Conservation (phyloP, 768 basidiomycete genomes). For the Pisolithus sp. region DNA sequence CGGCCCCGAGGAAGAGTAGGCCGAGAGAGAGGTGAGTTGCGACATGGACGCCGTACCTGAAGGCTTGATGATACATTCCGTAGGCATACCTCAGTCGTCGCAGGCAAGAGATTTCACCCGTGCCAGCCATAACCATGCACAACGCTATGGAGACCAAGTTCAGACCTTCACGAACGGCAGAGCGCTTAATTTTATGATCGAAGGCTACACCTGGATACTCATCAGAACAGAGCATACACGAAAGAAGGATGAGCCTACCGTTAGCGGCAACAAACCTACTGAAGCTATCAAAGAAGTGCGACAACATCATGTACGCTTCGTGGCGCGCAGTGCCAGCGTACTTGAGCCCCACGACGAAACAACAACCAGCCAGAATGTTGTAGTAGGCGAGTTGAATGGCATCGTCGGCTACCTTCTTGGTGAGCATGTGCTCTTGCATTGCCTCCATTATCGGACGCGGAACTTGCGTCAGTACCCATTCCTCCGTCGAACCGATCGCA, state of each 20-base stretch:
- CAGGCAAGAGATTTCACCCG: constrained; percentile 87
- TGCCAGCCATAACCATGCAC: constrained; percentile 95
- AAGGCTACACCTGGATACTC: constrained; percentile 57
- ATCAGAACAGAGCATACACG: constrained; percentile 3
- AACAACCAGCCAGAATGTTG: constrained; percentile 85
- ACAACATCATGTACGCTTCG: constrained; percentile 79
- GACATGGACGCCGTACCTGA: constrained; percentile 85
- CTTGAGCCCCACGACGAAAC: constrained; percentile 87
- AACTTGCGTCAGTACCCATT: constrained; percentile 69
- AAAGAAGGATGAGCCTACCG: constrained; percentile 38
- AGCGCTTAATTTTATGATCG: constrained; percentile 83
- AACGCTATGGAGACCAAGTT: constrained; percentile 82
- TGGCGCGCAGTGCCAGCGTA: constrained; percentile 91
- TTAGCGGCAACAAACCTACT: constrained; percentile 62
- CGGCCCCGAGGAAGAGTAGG: constrained; percentile 87
- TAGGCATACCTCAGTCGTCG: constrained; percentile 84
- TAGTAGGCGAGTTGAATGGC: constrained; percentile 85
- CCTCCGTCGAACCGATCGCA: constrained; percentile 57
- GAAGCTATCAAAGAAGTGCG: constrained; percentile 76
- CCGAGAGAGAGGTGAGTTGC: constrained; percentile 89
- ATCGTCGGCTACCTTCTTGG: constrained; percentile 48
- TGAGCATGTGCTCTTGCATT: constrained; percentile 46
- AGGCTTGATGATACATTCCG: constrained; percentile 70
- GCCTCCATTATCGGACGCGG: constrained; percentile 59
- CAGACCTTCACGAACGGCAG: constrained; percentile 80